Percentiles rank a stretch among this genome's conserved stretches.
Evolutionary conservation across 345 rosid species (phyloP).

Genomic region (Trapa incisa): DNA sequence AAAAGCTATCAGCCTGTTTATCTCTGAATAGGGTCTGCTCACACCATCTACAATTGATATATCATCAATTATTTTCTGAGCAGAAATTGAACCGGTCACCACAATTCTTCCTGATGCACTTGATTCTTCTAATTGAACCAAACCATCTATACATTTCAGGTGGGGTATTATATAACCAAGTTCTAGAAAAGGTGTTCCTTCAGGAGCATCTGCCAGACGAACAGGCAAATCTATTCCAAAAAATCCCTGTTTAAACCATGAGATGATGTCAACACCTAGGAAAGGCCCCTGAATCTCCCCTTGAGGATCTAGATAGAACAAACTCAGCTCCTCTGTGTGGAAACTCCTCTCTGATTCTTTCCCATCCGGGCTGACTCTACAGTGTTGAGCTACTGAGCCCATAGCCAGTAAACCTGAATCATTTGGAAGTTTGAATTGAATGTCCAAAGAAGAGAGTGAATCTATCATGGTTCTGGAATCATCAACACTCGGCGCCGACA

Average conservation of each 20-base stretch:
- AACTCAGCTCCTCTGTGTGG: slow-evolving; percentile 46
- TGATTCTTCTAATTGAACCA: slow-evolving; percentile 25
- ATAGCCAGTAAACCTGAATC: slow-evolving; percentile 29
- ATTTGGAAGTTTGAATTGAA: slow-evolving; percentile 27
- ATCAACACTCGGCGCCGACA: background rate
- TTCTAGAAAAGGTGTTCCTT: slow-evolving; percentile 59
- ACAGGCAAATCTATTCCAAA: slow-evolving; percentile 77
- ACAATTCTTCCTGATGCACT: slow-evolving; percentile 23
- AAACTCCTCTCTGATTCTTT: slow-evolving; percentile 17
- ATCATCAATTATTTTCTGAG: slow-evolving; percentile 22
- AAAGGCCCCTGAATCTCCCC: slow-evolving; percentile 81
- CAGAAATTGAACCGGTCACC: slow-evolving; percentile 21
- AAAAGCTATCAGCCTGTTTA: slow-evolving; percentile 22
- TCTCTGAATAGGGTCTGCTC: slow-evolving; percentile 14
- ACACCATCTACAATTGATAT: slow-evolving; percentile 17
- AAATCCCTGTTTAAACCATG: slow-evolving; percentile 89
- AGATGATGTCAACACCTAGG: slow-evolving; percentile 58
- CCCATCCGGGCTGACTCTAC: slow-evolving; percentile 9
- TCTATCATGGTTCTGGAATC: slow-evolving; percentile 15
- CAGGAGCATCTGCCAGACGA: slow-evolving; percentile 58
- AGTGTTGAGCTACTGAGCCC: slow-evolving; percentile 19
- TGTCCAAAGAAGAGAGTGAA: slow-evolving; percentile 18
- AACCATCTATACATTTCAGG: slow-evolving; percentile 21
- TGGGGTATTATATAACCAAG: slow-evolving; percentile 59
- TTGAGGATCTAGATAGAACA: slow-evolving; percentile 81